These are phyloP conservation scores for Metarhizium album DNA, from an alignment of 2,329 filamentous ascomycete species.

Conservation along the genomic window DNA sequence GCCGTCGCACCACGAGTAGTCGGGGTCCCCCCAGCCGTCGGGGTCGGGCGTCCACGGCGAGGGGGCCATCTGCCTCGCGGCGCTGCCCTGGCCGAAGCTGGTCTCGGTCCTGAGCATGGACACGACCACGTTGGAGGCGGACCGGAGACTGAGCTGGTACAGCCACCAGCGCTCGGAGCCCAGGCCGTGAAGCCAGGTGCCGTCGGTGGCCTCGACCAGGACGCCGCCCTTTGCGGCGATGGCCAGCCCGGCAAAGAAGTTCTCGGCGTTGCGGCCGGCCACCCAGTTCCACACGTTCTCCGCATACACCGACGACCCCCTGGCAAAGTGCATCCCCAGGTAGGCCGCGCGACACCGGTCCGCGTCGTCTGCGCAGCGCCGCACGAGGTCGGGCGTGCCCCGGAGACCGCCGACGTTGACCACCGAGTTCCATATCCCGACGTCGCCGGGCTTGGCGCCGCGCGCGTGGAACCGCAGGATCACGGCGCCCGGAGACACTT, in stretches of 20 bases:
- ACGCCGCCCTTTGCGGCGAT: constrained; percentile 32
- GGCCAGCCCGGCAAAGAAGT: constrained; percentile 24
- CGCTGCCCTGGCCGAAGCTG: background rate
- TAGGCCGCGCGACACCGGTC: constrained; percentile 35
- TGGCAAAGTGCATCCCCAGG: constrained; percentile 37
- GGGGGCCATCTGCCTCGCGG: background rate
- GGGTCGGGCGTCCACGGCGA: constrained; percentile 27
- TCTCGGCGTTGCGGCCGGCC: constrained; percentile 30
- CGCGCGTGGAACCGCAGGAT: constrained; percentile 29
- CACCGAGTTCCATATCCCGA: constrained; percentile 38
- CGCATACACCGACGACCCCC: constrained; percentile 13
- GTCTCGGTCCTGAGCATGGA: constrained; percentile 34
- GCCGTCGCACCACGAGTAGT: constrained; percentile 28
- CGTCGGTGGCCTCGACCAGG: constrained; percentile 32
- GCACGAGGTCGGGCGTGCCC: constrained; percentile 22
- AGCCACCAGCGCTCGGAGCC: constrained; percentile 39
- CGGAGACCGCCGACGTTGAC: constrained; percentile 34
- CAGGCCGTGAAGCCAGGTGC: constrained; percentile 42
- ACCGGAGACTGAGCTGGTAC: constrained; percentile 41
- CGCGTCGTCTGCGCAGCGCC: constrained; percentile 20
- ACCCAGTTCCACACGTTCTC: constrained; percentile 9
- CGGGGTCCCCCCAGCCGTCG: constrained; percentile 27
- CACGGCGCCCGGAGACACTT: constrained; percentile 28
- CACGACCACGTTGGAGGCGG: constrained; percentile 31
- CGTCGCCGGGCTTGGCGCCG: constrained; percentile 32